phyloP scores from a whole-genome alignment of 148 eudicot species.

The Nyssa sinensis region DNA sequence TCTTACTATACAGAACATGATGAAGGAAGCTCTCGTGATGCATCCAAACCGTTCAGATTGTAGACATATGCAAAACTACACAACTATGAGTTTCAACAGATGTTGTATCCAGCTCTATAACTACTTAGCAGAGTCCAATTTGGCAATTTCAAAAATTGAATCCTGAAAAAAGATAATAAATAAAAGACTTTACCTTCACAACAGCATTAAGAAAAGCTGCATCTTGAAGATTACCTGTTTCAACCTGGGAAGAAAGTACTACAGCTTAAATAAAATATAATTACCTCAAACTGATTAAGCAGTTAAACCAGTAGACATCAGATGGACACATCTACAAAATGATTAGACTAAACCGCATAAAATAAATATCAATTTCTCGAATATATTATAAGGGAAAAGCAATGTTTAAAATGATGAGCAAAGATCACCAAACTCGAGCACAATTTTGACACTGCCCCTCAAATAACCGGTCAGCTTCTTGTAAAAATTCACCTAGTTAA shows the following conservation, averaged over 20 bases:
- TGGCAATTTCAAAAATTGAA: background rate
- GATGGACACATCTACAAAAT: constrained; percentile 6
- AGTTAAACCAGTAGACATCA: background rate
- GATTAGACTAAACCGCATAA: background rate
- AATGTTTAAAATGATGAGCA: background rate
- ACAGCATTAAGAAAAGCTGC: constrained; percentile 82
- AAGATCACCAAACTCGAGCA: background rate
- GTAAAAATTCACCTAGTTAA: too few relatives aligned
- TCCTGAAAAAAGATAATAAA: background rate
- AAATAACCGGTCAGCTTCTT: too few relatives aligned
- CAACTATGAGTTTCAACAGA: background rate
- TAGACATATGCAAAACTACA: background rate
- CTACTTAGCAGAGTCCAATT: constrained; percentile 5
- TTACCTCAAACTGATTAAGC: background rate
- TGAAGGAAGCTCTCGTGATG: background rate
- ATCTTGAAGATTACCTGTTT: constrained; percentile 64
- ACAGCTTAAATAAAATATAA: background rate
- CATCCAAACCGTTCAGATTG: background rate
- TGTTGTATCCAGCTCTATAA: too few relatives aligned
- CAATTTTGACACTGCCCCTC: background rate
- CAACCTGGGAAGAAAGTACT: constrained; percentile 53
- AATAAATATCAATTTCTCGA: background rate
- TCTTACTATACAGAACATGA: background rate
- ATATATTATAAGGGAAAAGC: background rate
- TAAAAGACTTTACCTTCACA: constrained; percentile 61